These are phyloP conservation scores for Furcasterigmium sp. DNA, from an alignment of 2,329 filamentous ascomycete genomes.

Conservation along the genomic window DNA sequence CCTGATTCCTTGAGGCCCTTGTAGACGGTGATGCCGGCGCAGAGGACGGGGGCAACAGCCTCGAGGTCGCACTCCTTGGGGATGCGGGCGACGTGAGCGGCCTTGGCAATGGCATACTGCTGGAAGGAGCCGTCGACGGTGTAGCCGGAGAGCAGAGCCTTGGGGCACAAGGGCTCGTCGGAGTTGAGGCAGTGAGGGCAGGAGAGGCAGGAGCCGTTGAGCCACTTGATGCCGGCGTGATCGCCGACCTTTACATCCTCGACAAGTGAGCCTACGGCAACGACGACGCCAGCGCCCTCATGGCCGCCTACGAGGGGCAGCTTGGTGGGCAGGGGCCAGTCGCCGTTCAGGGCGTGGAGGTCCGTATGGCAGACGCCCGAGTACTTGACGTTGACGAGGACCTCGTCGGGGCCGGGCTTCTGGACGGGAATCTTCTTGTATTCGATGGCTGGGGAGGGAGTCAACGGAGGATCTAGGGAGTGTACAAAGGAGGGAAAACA, in stretches of 20 bases:
- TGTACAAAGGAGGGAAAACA: slow-evolving; percentile 21
- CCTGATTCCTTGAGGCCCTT: slow-evolving; percentile 86
- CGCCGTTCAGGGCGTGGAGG: slow-evolving; percentile 72
- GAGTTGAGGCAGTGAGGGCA: slow-evolving; percentile 79
- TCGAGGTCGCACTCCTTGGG: slow-evolving; percentile 73
- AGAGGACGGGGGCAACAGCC: slow-evolving; percentile 73
- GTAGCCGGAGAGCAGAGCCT: slow-evolving; percentile 77
- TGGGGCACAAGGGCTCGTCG: slow-evolving; percentile 78
- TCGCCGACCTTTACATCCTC: slow-evolving; percentile 76
- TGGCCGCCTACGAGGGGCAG: slow-evolving; percentile 80
- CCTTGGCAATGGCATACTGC: slow-evolving; percentile 85
- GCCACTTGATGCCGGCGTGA: slow-evolving; percentile 85
- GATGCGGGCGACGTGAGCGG: slow-evolving; percentile 76
- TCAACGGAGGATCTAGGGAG: not conserved
- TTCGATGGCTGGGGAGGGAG: slow-evolving; percentile 42
- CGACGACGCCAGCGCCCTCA: slow-evolving; percentile 76
- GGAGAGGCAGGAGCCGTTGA: slow-evolving; percentile 79
- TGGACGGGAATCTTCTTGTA: slow-evolving; percentile 81
- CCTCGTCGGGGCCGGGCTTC: slow-evolving; percentile 80
- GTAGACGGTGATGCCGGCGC: slow-evolving; percentile 84
- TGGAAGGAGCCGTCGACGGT: slow-evolving; percentile 92
- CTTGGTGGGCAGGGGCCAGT: slow-evolving; percentile 84
- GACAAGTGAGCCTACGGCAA: slow-evolving; percentile 73
- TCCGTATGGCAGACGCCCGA: slow-evolving; percentile 90
- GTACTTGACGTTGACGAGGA: slow-evolving; percentile 87